Evolutionary conservation across 495 filamentous ascomycete genomes (phyloP).

Genomic region (Chaetomium cochliodes): DNA sequence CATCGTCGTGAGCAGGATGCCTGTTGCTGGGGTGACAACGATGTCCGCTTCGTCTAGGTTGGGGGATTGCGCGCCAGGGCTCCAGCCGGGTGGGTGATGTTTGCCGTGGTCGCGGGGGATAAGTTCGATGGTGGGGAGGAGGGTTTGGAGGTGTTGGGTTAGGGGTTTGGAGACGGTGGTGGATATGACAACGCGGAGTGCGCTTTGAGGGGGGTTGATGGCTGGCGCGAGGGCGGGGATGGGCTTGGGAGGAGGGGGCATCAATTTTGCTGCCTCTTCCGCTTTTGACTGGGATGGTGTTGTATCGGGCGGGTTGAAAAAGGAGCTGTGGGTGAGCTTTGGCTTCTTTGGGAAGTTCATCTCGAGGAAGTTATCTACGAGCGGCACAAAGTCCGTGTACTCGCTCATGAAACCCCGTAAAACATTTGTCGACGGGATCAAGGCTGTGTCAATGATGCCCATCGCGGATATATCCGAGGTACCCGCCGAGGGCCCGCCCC

Average conservation of each 20-base stretch:
- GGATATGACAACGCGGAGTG: conserved; percentile 51
- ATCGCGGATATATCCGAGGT: neutral
- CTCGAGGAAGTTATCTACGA: conserved; percentile 49
- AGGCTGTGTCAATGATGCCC: conserved; percentile 2
- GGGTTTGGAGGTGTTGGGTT: conserved; percentile 45
- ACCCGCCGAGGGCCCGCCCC: neutral
- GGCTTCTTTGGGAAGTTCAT: conserved; percentile 39
- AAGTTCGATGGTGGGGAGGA: conserved; percentile 53
- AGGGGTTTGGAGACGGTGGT: conserved; percentile 48
- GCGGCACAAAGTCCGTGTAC: conserved; percentile 28
- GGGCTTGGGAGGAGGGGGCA: conserved; percentile 24
- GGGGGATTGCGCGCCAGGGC: conserved; percentile 34
- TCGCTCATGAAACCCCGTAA: conserved; percentile 22
- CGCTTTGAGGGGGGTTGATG: conserved; percentile 25
- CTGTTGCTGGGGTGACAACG: conserved; percentile 66
- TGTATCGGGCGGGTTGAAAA: conserved; percentile 19
- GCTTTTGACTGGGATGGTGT: conserved; percentile 1
- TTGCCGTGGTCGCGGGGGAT: conserved; percentile 59
- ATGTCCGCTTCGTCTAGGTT: conserved; percentile 69
- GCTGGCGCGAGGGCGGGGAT: conserved; percentile 29
- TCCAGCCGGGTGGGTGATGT: conserved; percentile 39
- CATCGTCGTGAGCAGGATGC: conserved; percentile 68
- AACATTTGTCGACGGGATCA: conserved; percentile 20
- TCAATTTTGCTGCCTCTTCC: conserved; percentile 3
- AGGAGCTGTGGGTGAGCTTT: conserved; percentile 33